phyloP scores from a whole-genome alignment of 257 asterid species.

The Solanum clarkiae region DNA sequence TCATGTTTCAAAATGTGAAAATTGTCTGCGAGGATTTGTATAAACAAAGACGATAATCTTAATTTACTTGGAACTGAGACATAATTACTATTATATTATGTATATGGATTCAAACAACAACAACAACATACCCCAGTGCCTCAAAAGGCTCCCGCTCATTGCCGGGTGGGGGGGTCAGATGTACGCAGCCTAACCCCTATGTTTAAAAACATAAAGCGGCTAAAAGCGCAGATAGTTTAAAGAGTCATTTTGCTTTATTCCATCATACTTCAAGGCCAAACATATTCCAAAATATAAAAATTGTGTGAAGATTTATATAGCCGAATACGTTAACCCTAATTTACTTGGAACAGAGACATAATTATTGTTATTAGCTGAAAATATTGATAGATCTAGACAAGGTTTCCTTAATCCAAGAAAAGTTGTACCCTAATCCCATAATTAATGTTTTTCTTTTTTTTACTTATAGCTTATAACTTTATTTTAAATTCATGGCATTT shows the following conservation, averaged over 20 bases:
- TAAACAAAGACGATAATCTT: background rate
- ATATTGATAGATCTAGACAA: background rate
- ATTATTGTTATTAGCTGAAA: background rate
- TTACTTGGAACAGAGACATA: background rate
- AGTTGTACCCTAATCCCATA: background rate
- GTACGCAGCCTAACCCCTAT: no score
- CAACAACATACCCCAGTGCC: no score
- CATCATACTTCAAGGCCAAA: no score
- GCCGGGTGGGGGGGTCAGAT: no score
- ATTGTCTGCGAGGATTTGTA: no score
- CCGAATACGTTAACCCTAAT: background rate
- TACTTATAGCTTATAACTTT: background rate
- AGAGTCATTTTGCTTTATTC: no score
- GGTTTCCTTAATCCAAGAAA: constrained; percentile 10
- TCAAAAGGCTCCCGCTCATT: no score
- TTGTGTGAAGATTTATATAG: no score
- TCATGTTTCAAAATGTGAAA: background rate
- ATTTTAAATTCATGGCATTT: background rate
- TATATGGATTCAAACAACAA: no score
- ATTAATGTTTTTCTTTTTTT: background rate
- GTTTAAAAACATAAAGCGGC: no score
- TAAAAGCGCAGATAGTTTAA: no score
- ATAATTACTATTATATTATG: background rate
- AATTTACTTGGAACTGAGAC: background rate
- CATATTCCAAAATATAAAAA: background rate